These are phyloP conservation scores for Scopulariopsis brevicaulis DNA, from an alignment of 2,329 filamentous ascomycete species.

Conservation along the genomic window DNA sequence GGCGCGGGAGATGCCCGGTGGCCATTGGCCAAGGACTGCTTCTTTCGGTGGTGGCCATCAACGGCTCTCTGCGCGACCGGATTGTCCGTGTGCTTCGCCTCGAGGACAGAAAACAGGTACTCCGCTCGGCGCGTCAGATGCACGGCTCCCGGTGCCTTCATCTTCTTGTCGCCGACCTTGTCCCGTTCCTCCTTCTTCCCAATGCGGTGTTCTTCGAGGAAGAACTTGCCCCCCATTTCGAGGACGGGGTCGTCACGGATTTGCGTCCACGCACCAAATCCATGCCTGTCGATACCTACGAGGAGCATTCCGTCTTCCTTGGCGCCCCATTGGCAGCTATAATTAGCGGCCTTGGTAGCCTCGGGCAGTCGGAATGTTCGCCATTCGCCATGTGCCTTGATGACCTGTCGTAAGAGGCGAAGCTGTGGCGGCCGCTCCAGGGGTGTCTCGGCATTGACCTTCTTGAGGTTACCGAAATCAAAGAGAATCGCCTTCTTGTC, in stretches of 20 bases:
- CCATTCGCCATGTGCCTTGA: slow-evolving; percentile 56
- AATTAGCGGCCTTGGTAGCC: slow-evolving; percentile 84
- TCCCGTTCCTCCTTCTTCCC: slow-evolving; percentile 91
- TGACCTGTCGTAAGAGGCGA: slow-evolving; percentile 67
- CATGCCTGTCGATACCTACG: slow-evolving; percentile 83
- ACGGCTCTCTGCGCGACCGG: slow-evolving; percentile 65
- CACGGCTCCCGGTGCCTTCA: slow-evolving; percentile 92
- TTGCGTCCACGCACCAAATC: slow-evolving; percentile 89
- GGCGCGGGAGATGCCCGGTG: slow-evolving; percentile 64
- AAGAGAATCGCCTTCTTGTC: slow-evolving; percentile 96
- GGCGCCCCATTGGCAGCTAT: slow-evolving; percentile 84
- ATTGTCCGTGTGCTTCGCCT: slow-evolving; percentile 72
- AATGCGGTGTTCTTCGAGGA: slow-evolving; percentile 94
- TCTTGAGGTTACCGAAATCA: slow-evolving; percentile 85
- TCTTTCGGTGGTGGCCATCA: slow-evolving; percentile 91
- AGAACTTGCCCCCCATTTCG: slow-evolving; percentile 81
- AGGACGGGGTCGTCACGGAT: slow-evolving; percentile 89
- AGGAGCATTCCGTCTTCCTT: slow-evolving; percentile 96
- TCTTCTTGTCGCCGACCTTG: slow-evolving; percentile 65
- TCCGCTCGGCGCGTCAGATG: slow-evolving; percentile 91
- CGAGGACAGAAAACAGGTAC: slow-evolving; percentile 89
- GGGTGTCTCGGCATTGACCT: slow-evolving; percentile 91
- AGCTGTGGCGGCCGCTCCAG: slow-evolving; percentile 85
- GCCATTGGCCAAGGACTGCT: slow-evolving; percentile 45
- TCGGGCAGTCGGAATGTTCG: slow-evolving; percentile 78